A percentile compares a stretch with the other conserved stretches of the same genome.
Evolutionary conservation across 805 yeast genomes (phyloP).

Genomic region (Zygoascus biomembranicola): DNA sequence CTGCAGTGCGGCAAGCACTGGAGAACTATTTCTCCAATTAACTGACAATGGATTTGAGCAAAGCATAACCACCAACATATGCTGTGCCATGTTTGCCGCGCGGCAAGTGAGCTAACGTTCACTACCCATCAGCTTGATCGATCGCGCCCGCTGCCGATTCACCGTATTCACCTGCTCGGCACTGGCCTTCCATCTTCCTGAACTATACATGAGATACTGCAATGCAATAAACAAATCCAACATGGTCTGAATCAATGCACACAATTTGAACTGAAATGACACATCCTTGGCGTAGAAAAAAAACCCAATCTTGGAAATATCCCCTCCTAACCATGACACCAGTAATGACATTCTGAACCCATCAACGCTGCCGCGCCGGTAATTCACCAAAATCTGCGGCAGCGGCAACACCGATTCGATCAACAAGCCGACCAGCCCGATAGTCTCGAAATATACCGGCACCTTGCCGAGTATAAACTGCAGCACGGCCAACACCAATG

Average conservation of each 20-base stretch:
- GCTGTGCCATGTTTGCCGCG: too few species aligned
- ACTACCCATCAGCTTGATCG: conserved; percentile 14
- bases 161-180: conserved; percentile 5
- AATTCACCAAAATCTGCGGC: conserved; percentile 60
- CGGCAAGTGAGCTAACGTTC: too few species aligned
- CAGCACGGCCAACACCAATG: conserved; percentile 30
- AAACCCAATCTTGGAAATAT: conserved; percentile 47
- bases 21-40: too few species aligned
- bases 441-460: conserved; percentile 36
- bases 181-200: conserved; percentile 15
- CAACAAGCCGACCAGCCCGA: conserved; percentile 59
- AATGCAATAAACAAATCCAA: conserved; percentile 21
- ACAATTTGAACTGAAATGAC: conserved; percentile 22
- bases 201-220: conserved; percentile 20
- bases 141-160: conserved; percentile 17
- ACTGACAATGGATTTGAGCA: too few species aligned
- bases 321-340: conserved; percentile 86
- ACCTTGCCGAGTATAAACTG: conserved; percentile 35
- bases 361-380: conserved; percentile 68
- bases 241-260: conserved; percentile 18
- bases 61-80: too few species aligned
- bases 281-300: conserved; percentile 10
- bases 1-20: too few species aligned
- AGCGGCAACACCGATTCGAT: conserved; percentile 34
- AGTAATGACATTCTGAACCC: conserved; percentile 72